phyloP scores from a whole-genome alignment of 768 basidiomycete species.

The Podaxis carcinomalis region DNA sequence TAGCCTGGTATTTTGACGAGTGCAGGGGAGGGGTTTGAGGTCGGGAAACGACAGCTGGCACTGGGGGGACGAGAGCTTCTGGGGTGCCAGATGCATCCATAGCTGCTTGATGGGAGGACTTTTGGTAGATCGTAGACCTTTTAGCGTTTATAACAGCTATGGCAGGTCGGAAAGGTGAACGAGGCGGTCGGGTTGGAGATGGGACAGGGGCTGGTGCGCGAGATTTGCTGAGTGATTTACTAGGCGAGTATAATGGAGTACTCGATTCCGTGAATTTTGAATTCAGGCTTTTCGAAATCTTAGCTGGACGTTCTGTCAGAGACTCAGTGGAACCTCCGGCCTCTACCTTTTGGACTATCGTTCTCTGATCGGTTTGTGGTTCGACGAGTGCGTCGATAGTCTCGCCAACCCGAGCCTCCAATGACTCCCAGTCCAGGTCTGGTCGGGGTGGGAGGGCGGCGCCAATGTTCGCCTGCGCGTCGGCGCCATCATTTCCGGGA shows the following conservation, averaged over 20 bases:
- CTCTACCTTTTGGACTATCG: not conserved
- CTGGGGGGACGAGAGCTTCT: not conserved
- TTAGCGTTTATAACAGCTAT: not conserved
- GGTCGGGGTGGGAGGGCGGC: slow-evolving; percentile 28
- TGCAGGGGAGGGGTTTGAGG: not conserved
- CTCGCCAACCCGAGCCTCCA: slow-evolving; percentile 16
- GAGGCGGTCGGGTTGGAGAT: not conserved
- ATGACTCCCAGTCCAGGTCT: slow-evolving; percentile 61
- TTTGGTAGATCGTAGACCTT: not conserved
- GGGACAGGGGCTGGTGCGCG: not conserved
- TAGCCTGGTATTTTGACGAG: not conserved
- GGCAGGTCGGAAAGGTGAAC: not conserved
- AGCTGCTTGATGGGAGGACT: not conserved
- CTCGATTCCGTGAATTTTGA: not conserved
- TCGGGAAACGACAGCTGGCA: not conserved
- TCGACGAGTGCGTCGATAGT: not conserved
- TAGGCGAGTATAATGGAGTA: not conserved
- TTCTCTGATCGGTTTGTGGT: not conserved
- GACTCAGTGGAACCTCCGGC: not conserved
- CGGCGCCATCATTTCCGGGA: slow-evolving; percentile 85
- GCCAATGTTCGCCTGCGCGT: slow-evolving; percentile 65
- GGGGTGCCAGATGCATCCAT: not conserved
- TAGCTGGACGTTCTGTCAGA: not conserved
- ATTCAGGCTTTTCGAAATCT: not conserved
- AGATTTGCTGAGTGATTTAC: not conserved